A percentile compares a stretch with the other conserved stretches of the same genome.
Conservation (phyloP, 2,329 filamentous ascomycete genomes). For the Colletotrichum agaves region DNA sequence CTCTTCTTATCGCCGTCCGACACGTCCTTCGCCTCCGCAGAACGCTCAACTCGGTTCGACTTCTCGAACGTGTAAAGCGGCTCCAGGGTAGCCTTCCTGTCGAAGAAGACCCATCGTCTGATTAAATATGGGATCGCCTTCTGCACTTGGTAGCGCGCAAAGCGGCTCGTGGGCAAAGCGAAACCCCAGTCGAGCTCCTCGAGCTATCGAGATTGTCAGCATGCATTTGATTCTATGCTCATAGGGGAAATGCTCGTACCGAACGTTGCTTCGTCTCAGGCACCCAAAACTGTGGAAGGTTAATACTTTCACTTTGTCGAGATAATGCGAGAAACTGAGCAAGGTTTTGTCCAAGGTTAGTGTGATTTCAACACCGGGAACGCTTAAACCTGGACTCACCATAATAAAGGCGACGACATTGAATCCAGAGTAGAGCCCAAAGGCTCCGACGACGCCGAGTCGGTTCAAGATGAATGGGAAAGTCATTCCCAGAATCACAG, state of each 20-base stretch:
- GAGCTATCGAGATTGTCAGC: constrained; percentile 39
- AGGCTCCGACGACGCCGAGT: constrained; percentile 53
- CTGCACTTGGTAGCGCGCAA: constrained; percentile 48
- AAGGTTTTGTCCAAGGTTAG: too few relatives aligned
- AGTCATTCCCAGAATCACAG: constrained; percentile 70
- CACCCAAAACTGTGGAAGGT: constrained; percentile 57
- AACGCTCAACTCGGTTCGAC: constrained; percentile 14
- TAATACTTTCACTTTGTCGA: too few relatives aligned
- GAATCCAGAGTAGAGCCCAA: constrained; percentile 65
- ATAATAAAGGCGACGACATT: constrained; percentile 65
- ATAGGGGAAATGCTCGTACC: too few relatives aligned
- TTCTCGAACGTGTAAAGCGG: constrained; percentile 55
- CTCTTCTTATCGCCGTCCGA: constrained; percentile 36
- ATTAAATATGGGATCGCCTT: constrained; percentile 49
- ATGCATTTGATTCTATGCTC: too few relatives aligned
- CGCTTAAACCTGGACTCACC: constrained; percentile 46
- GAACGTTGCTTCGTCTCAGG: constrained; percentile 64
- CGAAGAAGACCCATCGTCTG: constrained; percentile 44
- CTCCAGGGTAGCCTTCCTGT: constrained; percentile 48
- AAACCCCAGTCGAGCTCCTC: constrained; percentile 58
- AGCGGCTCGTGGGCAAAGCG: constrained; percentile 46
- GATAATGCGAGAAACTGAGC: too few relatives aligned
- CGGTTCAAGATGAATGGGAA: constrained; percentile 66
- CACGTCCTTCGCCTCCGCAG: constrained; percentile 1
- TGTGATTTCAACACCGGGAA: too few relatives aligned